Evolutionary conservation across 1,284 basidiomycete species (phyloP).

Genomic region (Naganishia sp.): DNA sequence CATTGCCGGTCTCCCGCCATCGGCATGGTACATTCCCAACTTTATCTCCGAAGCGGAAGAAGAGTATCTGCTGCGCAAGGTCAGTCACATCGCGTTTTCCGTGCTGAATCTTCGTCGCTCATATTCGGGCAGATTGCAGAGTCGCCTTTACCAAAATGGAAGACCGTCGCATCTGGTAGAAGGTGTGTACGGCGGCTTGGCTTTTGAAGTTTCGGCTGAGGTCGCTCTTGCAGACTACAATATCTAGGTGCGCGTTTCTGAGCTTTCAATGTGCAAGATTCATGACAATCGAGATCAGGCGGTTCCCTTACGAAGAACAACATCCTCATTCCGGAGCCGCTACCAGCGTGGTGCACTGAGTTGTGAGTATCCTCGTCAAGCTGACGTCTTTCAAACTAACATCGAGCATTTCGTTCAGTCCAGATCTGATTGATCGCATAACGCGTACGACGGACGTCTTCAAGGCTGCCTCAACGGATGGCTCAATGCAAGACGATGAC

Average conservation of each 20-base stretch:
- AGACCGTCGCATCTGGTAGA: slow-evolving; percentile 68
- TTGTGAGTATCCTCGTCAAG: slow-evolving; percentile 41
- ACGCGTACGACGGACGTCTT: slow-evolving; percentile 40
- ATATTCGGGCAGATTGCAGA: slow-evolving; percentile 1
- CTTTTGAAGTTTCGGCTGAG: background rate
- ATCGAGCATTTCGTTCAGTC: slow-evolving; percentile 57
- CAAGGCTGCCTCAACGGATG: slow-evolving; percentile 45
- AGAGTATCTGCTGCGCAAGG: slow-evolving; percentile 72
- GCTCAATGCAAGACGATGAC: slow-evolving; percentile 42
- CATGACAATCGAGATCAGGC: slow-evolving; percentile 36
- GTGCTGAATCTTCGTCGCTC: background rate
- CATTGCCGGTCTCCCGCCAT: slow-evolving; percentile 30
- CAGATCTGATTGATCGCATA: slow-evolving; percentile 72
- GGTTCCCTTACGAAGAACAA: slow-evolving; percentile 49
- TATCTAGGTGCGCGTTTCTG: slow-evolving; percentile 65
- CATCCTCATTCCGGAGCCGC: slow-evolving; percentile 46
- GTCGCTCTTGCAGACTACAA: slow-evolving; percentile 61
- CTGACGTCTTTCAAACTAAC: background rate
- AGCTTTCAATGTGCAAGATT: background rate
- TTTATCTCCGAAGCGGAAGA: slow-evolving; percentile 81
- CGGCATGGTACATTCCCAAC: slow-evolving; percentile 66
- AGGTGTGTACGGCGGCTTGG: slow-evolving; percentile 57
- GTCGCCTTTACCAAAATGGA: slow-evolving; percentile 61
- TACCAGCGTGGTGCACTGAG: slow-evolving; percentile 45
- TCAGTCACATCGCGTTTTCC: slow-evolving; percentile 41